Percentiles rank a stretch among this genome's conserved stretches.
Conservation (phyloP, 2,329 filamentous ascomycete species). For the Pseudodiploospora longispora region DNA sequence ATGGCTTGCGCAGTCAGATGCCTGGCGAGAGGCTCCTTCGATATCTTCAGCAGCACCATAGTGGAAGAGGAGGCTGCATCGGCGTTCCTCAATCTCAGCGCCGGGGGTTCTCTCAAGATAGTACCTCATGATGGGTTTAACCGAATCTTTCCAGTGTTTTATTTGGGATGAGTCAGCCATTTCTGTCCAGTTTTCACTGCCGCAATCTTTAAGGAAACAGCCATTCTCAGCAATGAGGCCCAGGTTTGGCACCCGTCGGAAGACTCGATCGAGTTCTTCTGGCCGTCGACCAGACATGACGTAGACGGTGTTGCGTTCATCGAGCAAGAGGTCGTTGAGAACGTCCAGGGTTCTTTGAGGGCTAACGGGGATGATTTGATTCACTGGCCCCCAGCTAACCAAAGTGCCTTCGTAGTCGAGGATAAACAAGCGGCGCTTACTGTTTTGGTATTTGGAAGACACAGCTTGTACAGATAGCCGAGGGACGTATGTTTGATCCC, state of each 20-base stretch:
- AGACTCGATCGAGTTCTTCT: conserved; percentile 79
- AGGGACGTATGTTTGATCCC: conserved; percentile 79
- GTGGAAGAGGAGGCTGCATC: conserved; percentile 86
- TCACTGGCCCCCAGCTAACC: conserved; percentile 77
- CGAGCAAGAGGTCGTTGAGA: conserved; percentile 70
- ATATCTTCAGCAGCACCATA: conserved; percentile 76
- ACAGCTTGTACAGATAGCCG: conserved; percentile 66
- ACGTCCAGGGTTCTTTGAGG: conserved; percentile 76
- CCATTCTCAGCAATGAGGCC: conserved; percentile 94
- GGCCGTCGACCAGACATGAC: conserved; percentile 87
- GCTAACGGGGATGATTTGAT: conserved; percentile 76
- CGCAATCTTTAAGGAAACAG: conserved; percentile 72
- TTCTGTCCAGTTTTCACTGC: conserved; percentile 63
- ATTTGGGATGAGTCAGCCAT: conserved; percentile 67
- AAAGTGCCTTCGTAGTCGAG: conserved; percentile 92
- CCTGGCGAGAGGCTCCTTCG: conserved; percentile 66
- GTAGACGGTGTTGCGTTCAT: conserved; percentile 78
- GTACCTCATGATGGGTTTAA: conserved; percentile 76
- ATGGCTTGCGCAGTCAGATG: conserved; percentile 83
- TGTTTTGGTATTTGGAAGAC: conserved; percentile 55
- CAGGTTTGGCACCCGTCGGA: conserved; percentile 72
- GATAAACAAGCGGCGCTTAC: conserved; percentile 70
- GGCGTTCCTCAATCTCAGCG: conserved; percentile 81
- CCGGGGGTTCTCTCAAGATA: conserved; percentile 86
- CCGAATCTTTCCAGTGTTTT: conserved; percentile 72